Percentiles rank a stretch among this genome's conserved stretches.
Evolutionary conservation across 176 grass and related monocot genomes (phyloP).

Genomic region (Juncus inflexus): DNA sequence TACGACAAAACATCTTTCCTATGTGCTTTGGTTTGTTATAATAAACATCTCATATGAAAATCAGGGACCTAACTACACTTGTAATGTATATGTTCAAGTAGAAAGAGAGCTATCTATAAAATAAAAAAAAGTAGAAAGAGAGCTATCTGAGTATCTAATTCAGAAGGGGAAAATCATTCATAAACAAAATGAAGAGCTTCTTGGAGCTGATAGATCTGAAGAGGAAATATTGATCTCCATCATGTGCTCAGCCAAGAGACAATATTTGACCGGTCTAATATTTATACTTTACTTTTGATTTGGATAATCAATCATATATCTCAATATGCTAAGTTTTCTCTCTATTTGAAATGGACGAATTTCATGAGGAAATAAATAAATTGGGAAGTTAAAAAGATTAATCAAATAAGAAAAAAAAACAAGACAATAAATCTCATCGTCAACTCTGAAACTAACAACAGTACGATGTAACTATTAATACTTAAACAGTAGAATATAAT

Average conservation of each 20-base stretch:
- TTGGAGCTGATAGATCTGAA: constrained; percentile 55
- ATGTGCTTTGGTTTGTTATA: too few relatives aligned
- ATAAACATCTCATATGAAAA: too few relatives aligned
- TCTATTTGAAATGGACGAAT: too few relatives aligned
- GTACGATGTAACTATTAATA: too few relatives aligned
- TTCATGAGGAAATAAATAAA: too few relatives aligned
- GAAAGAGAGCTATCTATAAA: constrained; percentile 68
- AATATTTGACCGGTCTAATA: constrained; percentile 58
- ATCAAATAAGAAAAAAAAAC: too few relatives aligned
- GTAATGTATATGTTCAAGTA: constrained; percentile 42
- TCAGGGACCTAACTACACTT: neutral
- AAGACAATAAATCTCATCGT: too few relatives aligned
- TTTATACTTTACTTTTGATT: too few relatives aligned
- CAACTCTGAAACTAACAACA: too few relatives aligned
- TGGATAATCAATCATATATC: neutral
- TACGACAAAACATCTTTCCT: neutral
- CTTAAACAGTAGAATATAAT: too few relatives aligned
- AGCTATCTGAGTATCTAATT: constrained; percentile 59
- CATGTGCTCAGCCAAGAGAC: constrained; percentile 58
- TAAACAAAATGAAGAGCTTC: constrained; percentile 50
- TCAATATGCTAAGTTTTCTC: constrained; percentile 5
- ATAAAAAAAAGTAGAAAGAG: constrained; percentile 85
- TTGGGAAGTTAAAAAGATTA: too few relatives aligned
- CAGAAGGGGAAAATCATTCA: constrained; percentile 49
- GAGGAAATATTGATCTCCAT: constrained; percentile 89